phyloP scores from a whole-genome alignment of 2,329 filamentous ascomycete species.

The Graphilbum fragrans region DNA sequence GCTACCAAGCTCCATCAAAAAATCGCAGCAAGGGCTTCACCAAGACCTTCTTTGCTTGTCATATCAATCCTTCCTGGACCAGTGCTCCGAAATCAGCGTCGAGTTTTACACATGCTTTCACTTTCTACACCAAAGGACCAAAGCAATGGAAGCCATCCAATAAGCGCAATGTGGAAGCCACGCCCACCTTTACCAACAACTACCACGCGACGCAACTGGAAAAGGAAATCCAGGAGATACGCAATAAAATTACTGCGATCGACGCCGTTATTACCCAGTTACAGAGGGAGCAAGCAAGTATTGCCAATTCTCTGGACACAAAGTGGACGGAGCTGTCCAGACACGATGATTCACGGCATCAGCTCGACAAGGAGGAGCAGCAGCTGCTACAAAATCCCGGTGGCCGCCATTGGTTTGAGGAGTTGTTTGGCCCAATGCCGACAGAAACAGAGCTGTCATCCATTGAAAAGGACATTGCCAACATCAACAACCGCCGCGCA shows the following conservation, averaged over 20 bases:
- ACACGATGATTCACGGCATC: neutral
- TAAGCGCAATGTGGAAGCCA: neutral
- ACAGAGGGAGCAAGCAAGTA: neutral
- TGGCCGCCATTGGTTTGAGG: neutral
- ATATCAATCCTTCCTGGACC: neutral
- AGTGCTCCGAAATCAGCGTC: neutral
- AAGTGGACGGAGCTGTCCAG: neutral
- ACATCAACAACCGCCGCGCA: neutral
- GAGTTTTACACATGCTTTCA: neutral
- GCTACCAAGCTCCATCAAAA: neutral
- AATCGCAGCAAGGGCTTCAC: too few relatives aligned
- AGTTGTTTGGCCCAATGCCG: neutral
- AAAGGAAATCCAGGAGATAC: conserved; percentile 2
- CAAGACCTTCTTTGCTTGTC: neutral
- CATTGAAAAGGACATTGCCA: neutral
- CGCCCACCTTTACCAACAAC: neutral
- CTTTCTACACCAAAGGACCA: neutral
- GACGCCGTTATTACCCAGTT: neutral
- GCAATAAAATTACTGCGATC: conserved; percentile 1
- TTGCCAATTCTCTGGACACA: neutral
- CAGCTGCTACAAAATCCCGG: neutral
- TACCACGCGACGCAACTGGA: neutral
- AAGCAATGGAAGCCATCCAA: neutral
- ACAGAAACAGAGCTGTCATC: neutral
- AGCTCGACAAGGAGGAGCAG: neutral